Evolutionary conservation across 176 grass and related monocot species (phyloP).

Genomic region (Aegilops bicornis): DNA sequence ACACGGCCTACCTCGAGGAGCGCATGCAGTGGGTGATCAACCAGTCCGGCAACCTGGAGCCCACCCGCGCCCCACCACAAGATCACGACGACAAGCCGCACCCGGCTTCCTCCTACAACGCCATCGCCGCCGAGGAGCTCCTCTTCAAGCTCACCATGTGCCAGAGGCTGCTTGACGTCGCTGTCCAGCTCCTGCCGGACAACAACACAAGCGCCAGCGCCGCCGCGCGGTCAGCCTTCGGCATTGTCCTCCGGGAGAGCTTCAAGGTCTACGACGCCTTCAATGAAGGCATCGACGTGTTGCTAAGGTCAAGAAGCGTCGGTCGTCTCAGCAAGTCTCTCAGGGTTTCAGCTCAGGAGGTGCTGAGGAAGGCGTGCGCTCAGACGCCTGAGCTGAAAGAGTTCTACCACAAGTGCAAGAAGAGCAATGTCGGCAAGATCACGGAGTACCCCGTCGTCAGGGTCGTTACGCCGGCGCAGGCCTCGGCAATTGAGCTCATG

Average conservation of each 20-base stretch:
- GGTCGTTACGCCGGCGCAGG: constrained; percentile 54
- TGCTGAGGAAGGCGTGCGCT: constrained; percentile 64
- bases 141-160: constrained; percentile 62
- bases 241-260: constrained; percentile 89
- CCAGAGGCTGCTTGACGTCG: constrained; percentile 76
- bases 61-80: constrained; percentile 12
- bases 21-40: constrained; percentile 81
- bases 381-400: constrained; percentile 72
- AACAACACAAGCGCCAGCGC: constrained; percentile 52
- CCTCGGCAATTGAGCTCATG: constrained; percentile 40
- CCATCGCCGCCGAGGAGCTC: constrained; percentile 23
- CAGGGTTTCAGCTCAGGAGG: constrained; percentile 37
- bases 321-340: constrained; percentile 35
- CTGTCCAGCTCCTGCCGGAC: constrained; percentile 61
- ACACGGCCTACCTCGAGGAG: constrained; percentile 79
- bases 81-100: background rate
- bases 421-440: constrained; percentile 43
- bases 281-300: constrained; percentile 45
- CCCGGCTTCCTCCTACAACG: constrained; percentile 3
- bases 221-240: constrained; percentile 51
- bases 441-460: constrained; percentile 83
- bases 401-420: constrained; percentile 90
- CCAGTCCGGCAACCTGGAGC: constrained; percentile 81
- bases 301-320: constrained; percentile 22
- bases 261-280: constrained; percentile 82